Base-by-base conservation (phyloP, 371 early-diverging fungal genomes). In the Lichtheimia ramosa region DNA sequence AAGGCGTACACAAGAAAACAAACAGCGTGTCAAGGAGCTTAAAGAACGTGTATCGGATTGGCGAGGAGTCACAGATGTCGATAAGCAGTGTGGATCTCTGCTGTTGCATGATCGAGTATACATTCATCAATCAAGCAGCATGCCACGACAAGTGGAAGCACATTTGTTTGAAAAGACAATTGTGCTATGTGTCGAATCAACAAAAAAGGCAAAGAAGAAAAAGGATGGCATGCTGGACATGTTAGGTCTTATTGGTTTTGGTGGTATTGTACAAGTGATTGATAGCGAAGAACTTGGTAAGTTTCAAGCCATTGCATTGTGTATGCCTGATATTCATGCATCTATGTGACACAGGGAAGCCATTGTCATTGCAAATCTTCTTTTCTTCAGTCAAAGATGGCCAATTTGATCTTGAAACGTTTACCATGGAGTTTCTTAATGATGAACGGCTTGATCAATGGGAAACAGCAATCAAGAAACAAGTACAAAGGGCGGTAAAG, bases 371-470 rank as follows among this genome's bases (percentile, higher is more conserved):
- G 23, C 67, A 66, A 20, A 61, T 76, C 12, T 66, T 73, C 52
- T 76, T 66, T 63, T 61, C 59, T 14, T 59, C 59, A n/a, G 42
- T 46, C 20, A 66, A 66, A 51, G 61, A 60, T 23, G 54, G 18
- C 24, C 43, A 39, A 7, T 82, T 86, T 12, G 89, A 88, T 15
- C 81, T 86, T 66, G 93, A 96, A 58, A 85, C 89, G 40, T 94
- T 98, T 69, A 86, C 89, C 41, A 72, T 97, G 20, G 89, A 87
- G 60, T 94, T 93, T 70, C 79, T 91, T 18, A 91, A 93, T 59
- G 90, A 89, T 48, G 98, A 98, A 63, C 95, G 94, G 63, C 83
- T 94, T 16, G 82, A 82, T 39, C 85, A 89, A 65, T 98, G 98
- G 97, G 84, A 87, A 71, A 69, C 69, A 42, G 84, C 86, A 21